A percentile compares a stretch with the other conserved stretches of the same genome.
Conservation (phyloP, 345 rosid species). For the Murraya paniculata region DNA sequence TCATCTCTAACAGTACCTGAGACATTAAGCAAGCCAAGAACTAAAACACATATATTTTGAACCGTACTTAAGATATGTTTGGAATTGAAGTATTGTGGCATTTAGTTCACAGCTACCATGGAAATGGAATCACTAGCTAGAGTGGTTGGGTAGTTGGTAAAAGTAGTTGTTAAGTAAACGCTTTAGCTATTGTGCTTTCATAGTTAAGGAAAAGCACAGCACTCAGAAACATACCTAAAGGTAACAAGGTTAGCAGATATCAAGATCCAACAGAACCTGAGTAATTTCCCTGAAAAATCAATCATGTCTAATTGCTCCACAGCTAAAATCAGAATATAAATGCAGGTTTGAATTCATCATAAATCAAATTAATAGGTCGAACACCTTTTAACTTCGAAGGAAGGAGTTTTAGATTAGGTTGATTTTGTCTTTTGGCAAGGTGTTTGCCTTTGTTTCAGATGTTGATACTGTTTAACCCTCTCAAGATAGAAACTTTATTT, state of each 20-base stretch:
- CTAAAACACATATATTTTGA: not conserved
- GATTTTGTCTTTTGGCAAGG: no score
- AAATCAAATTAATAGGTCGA: not conserved
- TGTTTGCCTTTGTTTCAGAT: no score
- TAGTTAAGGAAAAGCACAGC: not conserved
- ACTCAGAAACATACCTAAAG: not conserved
- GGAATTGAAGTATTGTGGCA: not conserved
- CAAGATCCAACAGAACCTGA: not conserved
- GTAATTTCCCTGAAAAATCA: not conserved
- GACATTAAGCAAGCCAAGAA: not conserved
- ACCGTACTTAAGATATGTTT: not conserved
- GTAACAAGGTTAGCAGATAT: not conserved
- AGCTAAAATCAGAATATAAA: not conserved
- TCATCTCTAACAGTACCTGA: not conserved
- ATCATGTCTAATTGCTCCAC: not conserved
- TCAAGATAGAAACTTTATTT: no score
- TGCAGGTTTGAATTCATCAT: not conserved
- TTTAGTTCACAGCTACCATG: not conserved
- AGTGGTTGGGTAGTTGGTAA: not conserved
- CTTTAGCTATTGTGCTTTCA: not conserved
- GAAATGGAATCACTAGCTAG: not conserved
- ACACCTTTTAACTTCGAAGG: not conserved
- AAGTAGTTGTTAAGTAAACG: no score
- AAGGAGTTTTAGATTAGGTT: no score
- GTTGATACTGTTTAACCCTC: no score